phyloP scores from a whole-genome alignment of 805 yeast genomes.

The Yarrowia yakushimensis region DNA sequence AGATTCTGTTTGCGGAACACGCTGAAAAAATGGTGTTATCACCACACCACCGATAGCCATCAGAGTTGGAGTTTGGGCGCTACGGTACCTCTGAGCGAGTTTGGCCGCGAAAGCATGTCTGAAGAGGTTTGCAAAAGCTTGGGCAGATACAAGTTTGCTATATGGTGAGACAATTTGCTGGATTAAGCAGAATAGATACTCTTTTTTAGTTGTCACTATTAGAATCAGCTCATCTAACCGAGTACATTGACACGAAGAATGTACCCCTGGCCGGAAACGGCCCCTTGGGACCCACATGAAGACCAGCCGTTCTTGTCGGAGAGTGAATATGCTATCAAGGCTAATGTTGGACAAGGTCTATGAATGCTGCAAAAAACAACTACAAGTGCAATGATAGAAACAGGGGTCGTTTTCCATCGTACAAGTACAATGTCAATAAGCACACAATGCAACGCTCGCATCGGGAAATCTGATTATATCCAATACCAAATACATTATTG shows the following conservation, averaged over 20 bases:
- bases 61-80: neutral
- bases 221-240: neutral
- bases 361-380: no score
- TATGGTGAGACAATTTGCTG: neutral
- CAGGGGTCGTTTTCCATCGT: no score
- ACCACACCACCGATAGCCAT: neutral
- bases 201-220: neutral
- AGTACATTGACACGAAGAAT: neutral
- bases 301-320: no score
- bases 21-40: neutral
- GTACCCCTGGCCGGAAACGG: no score
- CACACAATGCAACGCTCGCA: neutral
- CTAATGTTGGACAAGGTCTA: no score
- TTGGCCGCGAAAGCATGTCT: neutral
- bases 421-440: no score
- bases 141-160: neutral
- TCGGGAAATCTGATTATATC: no score
- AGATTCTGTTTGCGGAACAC: neutral
- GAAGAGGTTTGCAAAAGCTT: neutral
- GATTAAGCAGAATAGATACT: neutral
- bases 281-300: no score
- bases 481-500: no score
- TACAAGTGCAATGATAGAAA: no score
- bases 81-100: neutral
- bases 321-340: no score